Percentiles rank a stretch among this genome's conserved stretches.
Conservation (phyloP, 2,329 filamentous ascomycete genomes). For the Exophiala sp. region DNA sequence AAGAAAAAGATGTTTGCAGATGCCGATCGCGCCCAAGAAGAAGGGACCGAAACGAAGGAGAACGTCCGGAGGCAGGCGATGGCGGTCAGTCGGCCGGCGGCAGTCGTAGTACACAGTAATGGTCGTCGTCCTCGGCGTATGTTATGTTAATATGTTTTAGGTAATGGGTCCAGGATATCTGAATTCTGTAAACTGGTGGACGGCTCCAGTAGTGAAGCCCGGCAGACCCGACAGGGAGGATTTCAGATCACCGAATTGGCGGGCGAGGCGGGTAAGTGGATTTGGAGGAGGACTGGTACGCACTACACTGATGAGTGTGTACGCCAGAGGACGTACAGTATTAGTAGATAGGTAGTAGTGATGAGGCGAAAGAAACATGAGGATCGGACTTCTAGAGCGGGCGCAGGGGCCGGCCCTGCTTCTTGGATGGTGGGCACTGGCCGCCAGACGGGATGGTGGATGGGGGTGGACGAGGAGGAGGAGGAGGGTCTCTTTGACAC, state of each 20-base stretch:
- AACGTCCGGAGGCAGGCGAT: not conserved
- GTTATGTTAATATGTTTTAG: not conserved
- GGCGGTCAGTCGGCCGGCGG: not conserved
- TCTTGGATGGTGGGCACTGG: not conserved
- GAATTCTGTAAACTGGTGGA: not conserved
- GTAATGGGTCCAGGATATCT: not conserved
- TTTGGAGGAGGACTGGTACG: not conserved
- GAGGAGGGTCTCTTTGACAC: not conserved
- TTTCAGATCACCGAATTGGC: not conserved
- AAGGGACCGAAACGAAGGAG: not conserved
- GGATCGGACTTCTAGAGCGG: not conserved
- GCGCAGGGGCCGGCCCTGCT: not conserved
- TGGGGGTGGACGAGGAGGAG: not conserved
- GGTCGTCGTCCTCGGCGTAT: not conserved
- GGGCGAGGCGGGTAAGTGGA: not conserved
- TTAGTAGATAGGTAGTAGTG: not conserved
- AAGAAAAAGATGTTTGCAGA: not conserved
- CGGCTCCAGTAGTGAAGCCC: not conserved
- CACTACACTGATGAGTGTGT: not conserved
- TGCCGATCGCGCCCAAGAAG: not conserved
- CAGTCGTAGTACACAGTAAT: not conserved
- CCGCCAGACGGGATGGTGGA: not conserved
- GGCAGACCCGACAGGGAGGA: not conserved
- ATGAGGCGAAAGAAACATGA: not conserved
- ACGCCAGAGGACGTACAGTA: no score